A percentile compares a stretch with the other conserved stretches of the same genome.
These are phyloP conservation scores for Eucalyptus pauciflora DNA, from an alignment of 345 rosid species.

Conservation along the genomic window DNA sequence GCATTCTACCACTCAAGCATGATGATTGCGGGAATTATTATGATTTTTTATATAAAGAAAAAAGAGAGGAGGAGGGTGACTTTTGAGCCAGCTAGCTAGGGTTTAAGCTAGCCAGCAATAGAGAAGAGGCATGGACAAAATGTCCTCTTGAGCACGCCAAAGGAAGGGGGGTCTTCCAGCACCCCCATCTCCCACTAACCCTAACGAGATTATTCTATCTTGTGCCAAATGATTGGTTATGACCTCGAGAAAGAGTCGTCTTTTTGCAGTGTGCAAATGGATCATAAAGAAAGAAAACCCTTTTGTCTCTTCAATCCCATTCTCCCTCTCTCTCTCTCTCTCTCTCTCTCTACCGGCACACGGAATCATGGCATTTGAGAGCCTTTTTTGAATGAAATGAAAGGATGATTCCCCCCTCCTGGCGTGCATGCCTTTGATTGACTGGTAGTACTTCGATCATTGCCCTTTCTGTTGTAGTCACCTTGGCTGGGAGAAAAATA, in stretches of 20 bases:
- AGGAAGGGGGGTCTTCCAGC: background rate
- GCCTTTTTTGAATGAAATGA: background rate
- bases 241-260: background rate
- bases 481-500: background rate
- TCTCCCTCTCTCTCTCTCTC: background rate
- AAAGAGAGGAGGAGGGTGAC: background rate
- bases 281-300: background rate
- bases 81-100: background rate
- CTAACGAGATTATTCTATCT: background rate
- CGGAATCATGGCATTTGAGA: background rate
- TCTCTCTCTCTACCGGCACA: background rate
- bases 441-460: background rate
- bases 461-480: background rate
- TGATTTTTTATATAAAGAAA: background rate
- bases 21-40: background rate
- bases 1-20: background rate
- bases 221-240: background rate
- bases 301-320: background rate
- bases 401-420: background rate
- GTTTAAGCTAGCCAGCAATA: background rate
- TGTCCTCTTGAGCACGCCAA: slow-evolving; percentile 2
- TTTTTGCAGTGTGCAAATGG: background rate
- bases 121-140: background rate
- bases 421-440: background rate
- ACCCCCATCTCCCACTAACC: background rate